Evolutionary conservation across 352 stramenopile genomes (phyloP), one percentile per base, ranked within the genome.

Genomic region (Phytophthora lateralis): DNA sequence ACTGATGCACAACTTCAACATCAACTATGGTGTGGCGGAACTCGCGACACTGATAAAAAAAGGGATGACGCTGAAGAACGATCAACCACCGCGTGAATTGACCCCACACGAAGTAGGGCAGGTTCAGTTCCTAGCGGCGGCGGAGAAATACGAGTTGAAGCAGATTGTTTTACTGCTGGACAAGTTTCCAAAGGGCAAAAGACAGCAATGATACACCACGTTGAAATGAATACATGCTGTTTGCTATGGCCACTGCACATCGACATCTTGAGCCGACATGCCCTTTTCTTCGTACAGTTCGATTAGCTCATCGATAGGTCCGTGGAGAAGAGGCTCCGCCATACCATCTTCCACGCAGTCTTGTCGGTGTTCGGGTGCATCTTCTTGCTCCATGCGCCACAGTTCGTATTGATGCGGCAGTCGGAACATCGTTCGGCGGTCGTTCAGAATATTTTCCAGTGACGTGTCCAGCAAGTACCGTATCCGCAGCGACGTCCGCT

Each of bases 121-220:
- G 14, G 70, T 89, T 15, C 80, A 90, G 46, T 73, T 93, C 2
- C 73, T 91, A 34, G 80, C 72, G 6, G 82, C 82, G 3, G 71
- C 80, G 2, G 84, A 93, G 52, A 93, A 93, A 45, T 93, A 91
- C 41, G 84, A 91, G 26, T 66, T 93, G 2, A 90, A 89, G 38
- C 81, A 88, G 21, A 30, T 30, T 30, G 26, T 30, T 30, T 30
- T 30, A 30, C 26, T 30, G 6, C 26, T 91, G 10, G 80, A 91
- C 41, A 86, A 85, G 60, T 85, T 91, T 10, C 84, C 84, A 5
- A 91, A 90, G 35, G 48, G 60, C 42, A 27, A 60, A 58, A 49
- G 51, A 59, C 43, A 67, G 15, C 38, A 65, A 52, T 5, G 20
- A 29, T 17, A 20, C 35, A 27, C 15, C 37, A 32, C 17, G 24